Evolutionary conservation across 2,329 filamentous ascomycete species (phyloP).

Genomic region (Colletotrichum theobromicola): DNA sequence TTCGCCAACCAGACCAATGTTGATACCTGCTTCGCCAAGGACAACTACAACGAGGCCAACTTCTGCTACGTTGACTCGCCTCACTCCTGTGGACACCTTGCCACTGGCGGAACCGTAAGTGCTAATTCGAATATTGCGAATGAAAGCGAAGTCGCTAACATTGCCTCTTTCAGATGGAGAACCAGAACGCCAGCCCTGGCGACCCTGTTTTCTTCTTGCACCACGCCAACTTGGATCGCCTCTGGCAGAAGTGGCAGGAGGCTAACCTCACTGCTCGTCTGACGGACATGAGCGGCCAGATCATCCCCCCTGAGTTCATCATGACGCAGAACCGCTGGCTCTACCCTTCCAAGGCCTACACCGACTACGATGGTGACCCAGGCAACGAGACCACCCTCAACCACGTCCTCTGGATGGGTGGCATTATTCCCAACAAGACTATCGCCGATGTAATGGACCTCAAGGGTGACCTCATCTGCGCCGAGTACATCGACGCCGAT

Average conservation of each 20-base stretch:
- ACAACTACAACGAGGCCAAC: neutral
- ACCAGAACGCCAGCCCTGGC: conserved; percentile 9
- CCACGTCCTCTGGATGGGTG: conserved; percentile 31
- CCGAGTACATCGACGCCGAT: conserved; percentile 26
- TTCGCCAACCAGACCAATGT: neutral
- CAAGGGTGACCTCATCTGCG: conserved; percentile 24
- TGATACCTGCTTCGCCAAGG: neutral
- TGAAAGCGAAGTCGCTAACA: neutral
- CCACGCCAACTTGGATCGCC: neutral
- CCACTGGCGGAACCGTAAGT: neutral
- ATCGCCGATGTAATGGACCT: conserved; percentile 34
- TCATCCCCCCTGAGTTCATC: neutral
- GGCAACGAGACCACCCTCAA: conserved; percentile 26
- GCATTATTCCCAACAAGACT: conserved; percentile 25
- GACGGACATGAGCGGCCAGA: neutral
- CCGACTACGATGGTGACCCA: conserved; percentile 21
- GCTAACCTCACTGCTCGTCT: conserved; percentile 12
- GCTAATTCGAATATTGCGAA: rapidly evolving
- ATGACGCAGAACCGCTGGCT: conserved; percentile 8
- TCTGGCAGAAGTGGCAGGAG: conserved; percentile 9
- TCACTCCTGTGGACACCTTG: conserved; percentile 2
- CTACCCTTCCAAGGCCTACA: neutral
- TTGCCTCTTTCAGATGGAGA: neutral
- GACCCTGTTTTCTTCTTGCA: conserved; percentile 13
- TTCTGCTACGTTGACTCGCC: conserved; percentile 6